Evolutionary conservation across 1,139 yeast species (phyloP), one percentile per base, ranked within the genome.

Genomic region (Debaryomyces subglobosus): DNA sequence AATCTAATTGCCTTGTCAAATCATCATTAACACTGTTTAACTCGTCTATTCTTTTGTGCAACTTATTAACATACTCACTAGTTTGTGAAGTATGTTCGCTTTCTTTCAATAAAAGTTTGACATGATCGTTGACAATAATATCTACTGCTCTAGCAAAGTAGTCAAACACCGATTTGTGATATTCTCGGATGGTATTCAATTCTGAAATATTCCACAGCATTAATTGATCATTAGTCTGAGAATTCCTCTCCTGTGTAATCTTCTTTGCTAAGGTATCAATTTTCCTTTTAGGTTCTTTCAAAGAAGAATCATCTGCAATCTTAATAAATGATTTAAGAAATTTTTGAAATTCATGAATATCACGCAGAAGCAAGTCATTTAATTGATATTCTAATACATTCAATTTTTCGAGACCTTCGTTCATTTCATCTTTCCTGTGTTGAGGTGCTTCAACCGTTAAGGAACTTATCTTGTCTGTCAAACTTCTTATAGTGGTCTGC

Each of bases 121-220:
- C 78, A 56, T 84, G 85, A 45, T 84, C 86, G 43, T 77, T 72
- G 1, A 83, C 81, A 15, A 84, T 71, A 7, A 84, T 78, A 33
- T 77, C 81, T 4, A 81, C 77, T 0, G 89, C 90, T 45, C 84
- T 68, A 13, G 80, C 77, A 53, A 82, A 81, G 57, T 83, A 85
- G 21, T 77, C 78, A 54, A 81, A 77, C 1, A 85, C 68, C 0
- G 85, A 74, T 44, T 78, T 78, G 45, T 82, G 81, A 18, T 77
- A 69, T n/a, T 80, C 78, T 48, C 72, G 69, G 10, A 77, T 64
- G 35, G 63, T 57, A 13, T 61, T 65, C 38, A 72, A 56, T 44
- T 75, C 69, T 3, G 61, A 52, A 15, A 51, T 49, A 45, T 59
- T 65, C 55, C 56, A 58, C 24, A 33, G 39, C 3, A 40, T 4